Percentiles rank a stretch among this genome's conserved stretches.
phyloP scores from a whole-genome alignment of 805 yeast genomes.

The Torulaspora franciscae region DNA sequence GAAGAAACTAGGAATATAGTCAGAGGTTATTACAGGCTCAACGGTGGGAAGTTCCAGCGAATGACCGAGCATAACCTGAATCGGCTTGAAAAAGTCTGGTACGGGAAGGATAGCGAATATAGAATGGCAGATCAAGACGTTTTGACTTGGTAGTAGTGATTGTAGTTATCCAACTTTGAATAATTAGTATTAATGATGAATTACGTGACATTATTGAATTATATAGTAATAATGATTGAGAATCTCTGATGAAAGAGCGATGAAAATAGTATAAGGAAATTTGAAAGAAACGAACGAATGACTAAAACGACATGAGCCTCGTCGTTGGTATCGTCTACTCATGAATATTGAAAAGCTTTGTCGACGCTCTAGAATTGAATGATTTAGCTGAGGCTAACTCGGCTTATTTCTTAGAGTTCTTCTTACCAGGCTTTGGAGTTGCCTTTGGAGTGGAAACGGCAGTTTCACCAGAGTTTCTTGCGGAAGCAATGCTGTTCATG shows the following conservation, averaged over 20 bases:
- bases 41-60: slow-evolving; percentile 32
- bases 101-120: slow-evolving; percentile 28
- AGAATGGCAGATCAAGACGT: slow-evolving; percentile 35
- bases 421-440: slow-evolving; percentile 15
- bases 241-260: slow-evolving; percentile 2
- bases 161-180: slow-evolving; percentile 1
- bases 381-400: neutral
- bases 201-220: slow-evolving; percentile 6
- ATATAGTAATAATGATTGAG: slow-evolving; percentile 5
- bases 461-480: slow-evolving; percentile 46
- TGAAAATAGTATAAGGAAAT: slow-evolving; percentile 4
- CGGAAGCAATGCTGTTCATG: slow-evolving; percentile 25
- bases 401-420: slow-evolving; percentile 17
- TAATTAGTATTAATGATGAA: slow-evolving; percentile 5
- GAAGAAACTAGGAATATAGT: slow-evolving; percentile 33
- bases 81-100: slow-evolving; percentile 35
- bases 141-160: slow-evolving; percentile 28
- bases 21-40: slow-evolving; percentile 30
- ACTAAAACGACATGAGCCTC: slow-evolving; percentile 2
- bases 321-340: slow-evolving; percentile 8
- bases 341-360: neutral
- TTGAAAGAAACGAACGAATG: slow-evolving; percentile 8
- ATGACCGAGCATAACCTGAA: slow-evolving; percentile 34
- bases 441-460: slow-evolving; percentile 20
- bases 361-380: neutral